Evolutionary conservation across 371 early-diverging fungal species (phyloP).

Genomic region (Mortierella sp.): DNA sequence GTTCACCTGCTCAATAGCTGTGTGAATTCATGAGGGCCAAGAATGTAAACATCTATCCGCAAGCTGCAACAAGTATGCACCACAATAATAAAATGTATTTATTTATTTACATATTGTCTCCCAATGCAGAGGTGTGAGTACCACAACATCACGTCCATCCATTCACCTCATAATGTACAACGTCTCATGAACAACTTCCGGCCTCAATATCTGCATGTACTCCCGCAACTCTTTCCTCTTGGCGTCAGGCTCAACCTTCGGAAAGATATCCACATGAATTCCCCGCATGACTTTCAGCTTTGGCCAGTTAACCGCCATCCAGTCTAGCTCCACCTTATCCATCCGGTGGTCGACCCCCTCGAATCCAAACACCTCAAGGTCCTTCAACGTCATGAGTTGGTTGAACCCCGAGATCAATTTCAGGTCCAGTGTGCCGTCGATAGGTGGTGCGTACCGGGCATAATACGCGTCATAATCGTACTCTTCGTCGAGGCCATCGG

Average conservation of each 20-base stretch:
- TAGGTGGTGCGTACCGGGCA: not conserved
- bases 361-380: conserved; percentile 11
- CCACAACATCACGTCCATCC: not conserved
- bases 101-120: no score
- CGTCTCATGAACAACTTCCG: conserved; percentile 12
- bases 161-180: not conserved
- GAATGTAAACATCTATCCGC: no score
- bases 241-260: not conserved
- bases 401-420: conserved; percentile 7
- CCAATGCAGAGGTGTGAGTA: no score
- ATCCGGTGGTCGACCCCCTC: not conserved
- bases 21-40: no score
- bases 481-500: not conserved
- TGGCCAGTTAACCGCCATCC: conserved; percentile 21
- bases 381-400: conserved; percentile 2
- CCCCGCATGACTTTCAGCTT: conserved; percentile 15
- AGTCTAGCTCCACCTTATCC: conserved; percentile 2
- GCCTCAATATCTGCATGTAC: conserved; percentile 19
- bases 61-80: no score
- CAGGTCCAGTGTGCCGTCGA: conserved; percentile 5
- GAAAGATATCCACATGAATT: not conserved
- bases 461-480: not conserved
- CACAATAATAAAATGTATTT: no score
- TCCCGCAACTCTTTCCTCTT: conserved; percentile 2
- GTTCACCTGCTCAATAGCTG: no score